Conservation (phyloP, 2,329 filamentous ascomycete species). For the Nannizziopsis arthrosporioides region DNA sequence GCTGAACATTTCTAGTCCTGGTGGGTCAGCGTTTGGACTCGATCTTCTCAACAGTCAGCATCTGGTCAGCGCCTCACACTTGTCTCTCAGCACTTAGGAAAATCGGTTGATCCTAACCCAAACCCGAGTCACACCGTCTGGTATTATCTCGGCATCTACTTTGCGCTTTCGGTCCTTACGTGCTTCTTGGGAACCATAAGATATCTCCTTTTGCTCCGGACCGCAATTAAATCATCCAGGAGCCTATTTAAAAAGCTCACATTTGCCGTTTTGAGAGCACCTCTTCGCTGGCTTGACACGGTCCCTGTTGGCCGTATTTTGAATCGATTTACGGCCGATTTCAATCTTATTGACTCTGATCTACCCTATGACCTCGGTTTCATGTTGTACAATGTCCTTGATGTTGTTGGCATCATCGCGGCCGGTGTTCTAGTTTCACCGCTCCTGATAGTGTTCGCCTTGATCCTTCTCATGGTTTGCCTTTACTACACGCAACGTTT, state of each 20-base stretch:
- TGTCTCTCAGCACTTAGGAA: conserved; percentile 12
- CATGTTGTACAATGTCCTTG: conserved; percentile 48
- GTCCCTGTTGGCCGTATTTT: conserved; percentile 64
- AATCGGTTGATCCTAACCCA: neutral
- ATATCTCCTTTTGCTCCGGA: conserved; percentile 52
- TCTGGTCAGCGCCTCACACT: conserved; percentile 12
- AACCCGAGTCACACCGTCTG: conserved; percentile 28
- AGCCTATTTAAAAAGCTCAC: conserved; percentile 56
- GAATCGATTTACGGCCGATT: conserved; percentile 69
- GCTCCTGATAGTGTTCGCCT: conserved; percentile 51
- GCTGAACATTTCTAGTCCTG: conserved; percentile 26
- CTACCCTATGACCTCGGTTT: conserved; percentile 53
- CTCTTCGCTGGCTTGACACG: conserved; percentile 69
- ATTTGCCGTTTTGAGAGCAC: conserved; percentile 56
- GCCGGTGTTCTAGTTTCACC: conserved; percentile 58
- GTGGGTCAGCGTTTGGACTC: conserved; percentile 40
- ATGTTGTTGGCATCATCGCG: conserved; percentile 53
- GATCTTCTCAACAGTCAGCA: conserved; percentile 20
- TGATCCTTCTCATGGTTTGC: conserved; percentile 47
- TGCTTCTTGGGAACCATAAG: conserved; percentile 50
- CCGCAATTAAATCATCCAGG: conserved; percentile 58
- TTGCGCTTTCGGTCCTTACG: conserved; percentile 46
- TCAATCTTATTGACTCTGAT: conserved; percentile 58
- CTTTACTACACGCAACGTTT: conserved; percentile 51
- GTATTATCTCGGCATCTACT: conserved; percentile 59